Evolutionary conservation across 768 basidiomycete species (phyloP).

Genomic region (Filobasidium wieringae): DNA sequence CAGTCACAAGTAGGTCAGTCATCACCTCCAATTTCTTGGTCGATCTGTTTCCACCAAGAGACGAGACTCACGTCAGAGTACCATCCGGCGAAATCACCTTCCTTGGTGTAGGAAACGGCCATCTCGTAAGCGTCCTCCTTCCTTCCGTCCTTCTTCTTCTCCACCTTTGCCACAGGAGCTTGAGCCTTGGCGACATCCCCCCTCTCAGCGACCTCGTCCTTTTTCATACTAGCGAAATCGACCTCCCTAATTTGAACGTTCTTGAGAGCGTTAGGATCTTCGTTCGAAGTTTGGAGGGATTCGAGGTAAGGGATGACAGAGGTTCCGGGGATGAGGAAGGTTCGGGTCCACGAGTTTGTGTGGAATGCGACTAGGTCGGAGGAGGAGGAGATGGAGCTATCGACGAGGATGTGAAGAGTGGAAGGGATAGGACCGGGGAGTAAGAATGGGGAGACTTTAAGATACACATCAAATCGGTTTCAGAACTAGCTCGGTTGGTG

Average conservation of each 20-base stretch:
- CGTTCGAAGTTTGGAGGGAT: constrained; percentile 45
- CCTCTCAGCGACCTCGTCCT: constrained; percentile 35
- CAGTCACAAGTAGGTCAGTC: neutral
- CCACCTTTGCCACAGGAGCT: constrained; percentile 19
- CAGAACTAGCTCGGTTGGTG: neutral
- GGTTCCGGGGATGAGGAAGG: constrained; percentile 64
- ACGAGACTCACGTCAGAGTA: constrained; percentile 63
- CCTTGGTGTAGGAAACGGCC: constrained; percentile 89
- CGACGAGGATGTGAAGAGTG: constrained; percentile 58
- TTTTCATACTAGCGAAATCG: constrained; percentile 57
- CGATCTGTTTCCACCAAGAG: neutral
- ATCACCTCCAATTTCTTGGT: neutral
- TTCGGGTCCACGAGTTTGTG: constrained; percentile 54
- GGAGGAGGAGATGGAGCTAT: constrained; percentile 62
- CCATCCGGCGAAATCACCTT: constrained; percentile 87
- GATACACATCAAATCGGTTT: too few species aligned
- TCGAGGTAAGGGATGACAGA: constrained; percentile 64
- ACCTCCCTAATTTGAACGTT: constrained; percentile 54
- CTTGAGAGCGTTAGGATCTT: constrained; percentile 2
- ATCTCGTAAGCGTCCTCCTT: constrained; percentile 82
- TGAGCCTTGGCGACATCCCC: constrained; percentile 1
- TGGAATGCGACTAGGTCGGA: constrained; percentile 62
- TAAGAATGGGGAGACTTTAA: constrained; percentile 78
- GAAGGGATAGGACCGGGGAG: constrained; percentile 56
- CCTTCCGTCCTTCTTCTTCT: constrained; percentile 43